phyloP scores from a whole-genome alignment of 1,284 basidiomycete genomes.

The Ceratorhiza oryzae-sativae region DNA sequence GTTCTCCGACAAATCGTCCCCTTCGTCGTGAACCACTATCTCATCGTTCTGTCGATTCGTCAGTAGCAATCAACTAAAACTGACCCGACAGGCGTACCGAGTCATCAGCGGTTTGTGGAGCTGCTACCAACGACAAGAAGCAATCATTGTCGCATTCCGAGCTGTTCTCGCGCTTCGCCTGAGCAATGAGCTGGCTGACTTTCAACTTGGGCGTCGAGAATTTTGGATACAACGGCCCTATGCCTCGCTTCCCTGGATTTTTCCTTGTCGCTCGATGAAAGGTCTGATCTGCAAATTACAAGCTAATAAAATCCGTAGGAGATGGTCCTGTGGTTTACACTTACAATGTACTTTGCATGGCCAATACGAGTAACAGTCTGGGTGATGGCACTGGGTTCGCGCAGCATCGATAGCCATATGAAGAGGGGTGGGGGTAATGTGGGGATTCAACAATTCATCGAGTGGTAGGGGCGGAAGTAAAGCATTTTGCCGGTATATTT shows the following conservation, averaged over 20 bases:
- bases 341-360: slow-evolving; percentile 20
- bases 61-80: neutral
- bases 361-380: neutral
- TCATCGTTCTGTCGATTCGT: neutral
- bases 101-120: neutral
- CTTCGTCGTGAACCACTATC: neutral
- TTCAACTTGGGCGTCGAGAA: neutral
- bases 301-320: neutral
- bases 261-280: neutral
- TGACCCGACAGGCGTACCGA: neutral
- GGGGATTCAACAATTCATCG: neutral
- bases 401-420: neutral
- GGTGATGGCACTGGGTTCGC: neutral
- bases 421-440: neutral
- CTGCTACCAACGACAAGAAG: neutral
- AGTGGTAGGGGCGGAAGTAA: neutral
- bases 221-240: neutral
- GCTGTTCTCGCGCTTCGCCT: slow-evolving; percentile 1
- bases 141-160: neutral
- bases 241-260: neutral
- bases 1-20: neutral
- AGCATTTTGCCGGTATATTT: neutral
- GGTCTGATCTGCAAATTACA: neutral
- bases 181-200: neutral
- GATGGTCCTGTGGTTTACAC: neutral